Percentiles rank a stretch among this genome's conserved stretches.
These are phyloP conservation scores for Emmonsiellopsis sp. DNA, from an alignment of 2,329 filamentous ascomycete genomes.

Conservation along the genomic window DNA sequence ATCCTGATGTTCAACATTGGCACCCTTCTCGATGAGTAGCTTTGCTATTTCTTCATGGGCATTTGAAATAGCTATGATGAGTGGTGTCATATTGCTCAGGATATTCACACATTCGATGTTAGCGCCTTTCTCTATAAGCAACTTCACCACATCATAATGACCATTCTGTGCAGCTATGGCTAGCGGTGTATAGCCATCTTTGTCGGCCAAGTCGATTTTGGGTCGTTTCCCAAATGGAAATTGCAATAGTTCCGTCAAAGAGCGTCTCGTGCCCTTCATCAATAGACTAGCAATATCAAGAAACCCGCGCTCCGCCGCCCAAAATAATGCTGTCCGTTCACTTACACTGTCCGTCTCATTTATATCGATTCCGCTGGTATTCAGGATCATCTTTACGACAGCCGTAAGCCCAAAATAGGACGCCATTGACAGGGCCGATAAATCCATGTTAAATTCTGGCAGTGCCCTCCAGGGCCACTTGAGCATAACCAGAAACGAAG, in stretches of 20 bases:
- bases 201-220: too few relatives aligned
- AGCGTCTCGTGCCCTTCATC: too few relatives aligned
- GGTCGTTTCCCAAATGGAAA: too few relatives aligned
- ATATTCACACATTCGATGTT: background rate
- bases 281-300: too few relatives aligned
- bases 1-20: too few relatives aligned
- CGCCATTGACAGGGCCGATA: background rate
- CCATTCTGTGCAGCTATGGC: background rate
- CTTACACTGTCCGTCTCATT: background rate
- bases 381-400: slow-evolving; percentile 1
- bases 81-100: too few relatives aligned
- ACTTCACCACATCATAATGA: background rate
- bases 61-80: too few relatives aligned
- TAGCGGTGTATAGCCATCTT: too few relatives aligned
- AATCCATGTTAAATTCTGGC: background rate
- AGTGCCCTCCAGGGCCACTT: accelerated
- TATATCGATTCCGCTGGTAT: background rate
- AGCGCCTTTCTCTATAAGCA: background rate
- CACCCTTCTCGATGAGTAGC: too few relatives aligned
- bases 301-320: background rate
- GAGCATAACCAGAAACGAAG: background rate
- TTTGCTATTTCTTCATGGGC: too few relatives aligned
- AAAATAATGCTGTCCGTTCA: background rate
- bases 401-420: slow-evolving; percentile 6
- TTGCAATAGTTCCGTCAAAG: too few relatives aligned